phyloP scores from a whole-genome alignment of 176 grass and related monocot genomes.

The Musa troglodytarum region DNA sequence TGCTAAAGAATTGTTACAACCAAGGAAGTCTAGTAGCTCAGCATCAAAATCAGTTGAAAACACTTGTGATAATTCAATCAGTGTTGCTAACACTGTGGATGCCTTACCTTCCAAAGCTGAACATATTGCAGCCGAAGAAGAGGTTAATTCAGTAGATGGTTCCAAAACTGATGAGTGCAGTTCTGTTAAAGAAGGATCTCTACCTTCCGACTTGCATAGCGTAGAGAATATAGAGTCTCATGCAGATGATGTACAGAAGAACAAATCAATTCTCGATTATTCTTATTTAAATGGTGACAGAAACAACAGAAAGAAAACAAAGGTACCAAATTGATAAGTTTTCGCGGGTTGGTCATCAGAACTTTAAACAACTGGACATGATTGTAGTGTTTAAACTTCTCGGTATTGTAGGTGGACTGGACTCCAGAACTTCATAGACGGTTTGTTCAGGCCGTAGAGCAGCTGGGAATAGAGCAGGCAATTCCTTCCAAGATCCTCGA shows the following conservation, averaged over 20 bases:
- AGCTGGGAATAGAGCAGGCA: conserved; percentile 40
- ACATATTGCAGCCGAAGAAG: conserved; percentile 23
- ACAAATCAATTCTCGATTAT: conserved; percentile 3
- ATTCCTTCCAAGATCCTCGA: conserved; percentile 53
- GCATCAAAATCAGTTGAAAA: conserved; percentile 26
- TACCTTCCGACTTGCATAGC: not conserved
- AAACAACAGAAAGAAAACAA: conserved; percentile 36
- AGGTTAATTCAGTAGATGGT: conserved; percentile 25
- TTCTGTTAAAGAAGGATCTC: conserved; percentile 20
- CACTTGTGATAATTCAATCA: conserved; percentile 26
- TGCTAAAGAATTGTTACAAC: not conserved
- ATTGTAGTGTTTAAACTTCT: conserved; percentile 1
- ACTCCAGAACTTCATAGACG: conserved; percentile 39
- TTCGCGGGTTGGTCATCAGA: no score
- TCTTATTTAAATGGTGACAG: conserved; percentile 16
- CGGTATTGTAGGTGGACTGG: conserved; percentile 35
- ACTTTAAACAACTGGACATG: no score
- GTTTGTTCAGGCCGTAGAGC: conserved; percentile 50
- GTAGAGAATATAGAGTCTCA: not conserved
- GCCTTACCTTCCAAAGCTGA: not conserved
- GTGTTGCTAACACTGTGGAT: conserved; percentile 13
- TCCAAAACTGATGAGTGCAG: conserved; percentile 35
- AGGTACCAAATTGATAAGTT: conserved; percentile 12
- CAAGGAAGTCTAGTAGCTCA: not conserved
- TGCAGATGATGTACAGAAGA: conserved; percentile 17